Evolutionary conservation across 176 grass and related monocot species (phyloP), one percentile per base, ranked within the genome.

Genomic region (Phoenix dactylifera): DNA sequence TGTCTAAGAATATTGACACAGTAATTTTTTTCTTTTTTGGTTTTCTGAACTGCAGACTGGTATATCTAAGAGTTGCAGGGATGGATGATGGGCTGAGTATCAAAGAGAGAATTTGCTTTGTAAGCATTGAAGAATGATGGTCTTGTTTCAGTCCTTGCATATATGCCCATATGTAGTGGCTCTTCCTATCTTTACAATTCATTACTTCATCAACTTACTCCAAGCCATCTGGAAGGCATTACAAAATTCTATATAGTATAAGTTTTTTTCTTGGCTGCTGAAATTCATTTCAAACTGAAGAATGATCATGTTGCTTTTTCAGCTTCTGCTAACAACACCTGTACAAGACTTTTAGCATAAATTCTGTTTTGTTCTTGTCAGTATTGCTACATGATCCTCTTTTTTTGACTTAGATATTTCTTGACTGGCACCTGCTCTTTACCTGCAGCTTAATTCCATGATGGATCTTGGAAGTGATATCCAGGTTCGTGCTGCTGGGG

Each of bases 401-500:
- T 63, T 60, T 60, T 54, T 10, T 59, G 22, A 62, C 35, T 72
- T 64, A 68, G 4, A 12, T 12, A 22, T 39, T 71, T 18, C 3
- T 18, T 58, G 7, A 14, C 44, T 52, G 18, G 29, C 55, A 9
- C n/a, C 50, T 77, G 67, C 35, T 19, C 49, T 49, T 76, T 79
- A 24, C 24, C 59, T 85, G 72, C 78, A 96, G 92, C 92, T 96
- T 77, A 96, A 96, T 84, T 96, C 92, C 58, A 96, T 90, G 92
- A 90, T 96, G 76, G 92, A 96, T 84, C 86, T 96, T 63, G 83
- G 80, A 82, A 96, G 87, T 51, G 92, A 96, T 67, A 78, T 96
- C 68, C 86, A 96, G 82, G 91, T 96, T 79, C 86, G 91, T 63
- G 86, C 86, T 61, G 91, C 74, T 80, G 91, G 91, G 66, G 91